A percentile compares a stretch with the other conserved stretches of the same genome.
Conservation (phyloP, 192 early-diverging fungal genomes). For the Linnemannia schmuckeri region DNA sequence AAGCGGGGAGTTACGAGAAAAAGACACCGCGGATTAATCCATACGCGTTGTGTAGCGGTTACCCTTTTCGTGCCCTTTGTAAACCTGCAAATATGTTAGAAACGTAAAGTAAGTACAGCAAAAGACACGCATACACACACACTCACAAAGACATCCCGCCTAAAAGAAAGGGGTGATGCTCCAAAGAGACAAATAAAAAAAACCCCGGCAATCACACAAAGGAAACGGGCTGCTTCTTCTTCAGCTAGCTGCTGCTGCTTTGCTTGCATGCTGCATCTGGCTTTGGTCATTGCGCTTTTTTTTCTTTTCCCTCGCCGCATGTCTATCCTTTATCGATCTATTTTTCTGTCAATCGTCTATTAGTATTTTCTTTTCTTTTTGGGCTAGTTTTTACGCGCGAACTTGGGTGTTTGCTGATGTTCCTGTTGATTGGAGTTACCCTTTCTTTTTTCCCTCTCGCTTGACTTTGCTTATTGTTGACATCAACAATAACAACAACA, state of each 20-base stretch:
- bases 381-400: background rate
- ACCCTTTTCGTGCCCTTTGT: background rate
- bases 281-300: background rate
- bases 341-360: background rate
- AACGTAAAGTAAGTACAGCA: background rate
- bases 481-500: background rate
- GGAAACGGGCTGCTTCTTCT: background rate
- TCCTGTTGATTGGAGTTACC: background rate
- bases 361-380: background rate
- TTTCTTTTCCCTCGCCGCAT: background rate
- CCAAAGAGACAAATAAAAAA: background rate
- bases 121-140: background rate
- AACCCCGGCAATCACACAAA: background rate
- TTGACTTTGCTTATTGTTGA: background rate
- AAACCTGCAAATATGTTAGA: background rate
- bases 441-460: background rate
- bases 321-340: background rate
- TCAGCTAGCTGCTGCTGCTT: background rate
- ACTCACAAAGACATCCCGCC: background rate
- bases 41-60: background rate
- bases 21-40: background rate
- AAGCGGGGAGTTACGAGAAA: background rate
- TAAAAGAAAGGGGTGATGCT: background rate
- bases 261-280: background rate
- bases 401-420: background rate